Percentiles rank a stretch among this genome's conserved stretches.
Conservation (phyloP, 1,284 basidiomycete species). For the Puccinia hordei region DNA sequence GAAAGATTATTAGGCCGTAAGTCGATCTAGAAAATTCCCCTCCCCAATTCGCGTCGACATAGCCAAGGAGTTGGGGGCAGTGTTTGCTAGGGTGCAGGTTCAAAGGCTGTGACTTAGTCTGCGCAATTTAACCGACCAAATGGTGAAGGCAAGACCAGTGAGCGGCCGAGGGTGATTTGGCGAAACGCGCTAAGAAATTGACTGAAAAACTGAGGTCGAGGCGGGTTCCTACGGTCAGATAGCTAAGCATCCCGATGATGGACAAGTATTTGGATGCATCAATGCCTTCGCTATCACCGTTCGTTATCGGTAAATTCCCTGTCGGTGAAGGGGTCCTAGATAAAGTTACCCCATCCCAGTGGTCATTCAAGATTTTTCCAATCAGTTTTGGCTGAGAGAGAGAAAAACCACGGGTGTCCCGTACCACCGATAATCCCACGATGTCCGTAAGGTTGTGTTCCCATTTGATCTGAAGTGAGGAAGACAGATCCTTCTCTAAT, state of each 20-base stretch:
- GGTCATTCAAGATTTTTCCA: neutral
- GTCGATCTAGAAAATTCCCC: no score
- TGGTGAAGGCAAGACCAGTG: conserved; percentile 4
- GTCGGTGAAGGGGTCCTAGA: neutral
- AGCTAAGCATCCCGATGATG: conserved; percentile 29
- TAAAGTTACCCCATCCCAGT: neutral
- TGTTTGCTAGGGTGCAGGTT: neutral
- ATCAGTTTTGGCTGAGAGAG: no score
- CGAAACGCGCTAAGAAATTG: no score
- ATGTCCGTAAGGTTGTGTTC: no score
- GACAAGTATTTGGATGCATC: neutral
- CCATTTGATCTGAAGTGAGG: neutral
- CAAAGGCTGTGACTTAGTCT: neutral
- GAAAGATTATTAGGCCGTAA: no score
- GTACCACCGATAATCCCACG: no score
- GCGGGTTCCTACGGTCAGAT: neutral
- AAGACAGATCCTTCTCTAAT: neutral
- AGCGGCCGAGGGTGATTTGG: neutral
- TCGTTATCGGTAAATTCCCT: neutral
- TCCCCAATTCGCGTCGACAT: neutral
- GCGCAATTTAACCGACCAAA: neutral
- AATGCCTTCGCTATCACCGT: neutral
- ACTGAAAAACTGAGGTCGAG: no score
- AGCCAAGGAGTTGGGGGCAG: neutral
- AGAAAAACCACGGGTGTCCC: no score